Base-by-base conservation (phyloP, 345 rosid genomes). In the Rubroshorea leprosula region DNA sequence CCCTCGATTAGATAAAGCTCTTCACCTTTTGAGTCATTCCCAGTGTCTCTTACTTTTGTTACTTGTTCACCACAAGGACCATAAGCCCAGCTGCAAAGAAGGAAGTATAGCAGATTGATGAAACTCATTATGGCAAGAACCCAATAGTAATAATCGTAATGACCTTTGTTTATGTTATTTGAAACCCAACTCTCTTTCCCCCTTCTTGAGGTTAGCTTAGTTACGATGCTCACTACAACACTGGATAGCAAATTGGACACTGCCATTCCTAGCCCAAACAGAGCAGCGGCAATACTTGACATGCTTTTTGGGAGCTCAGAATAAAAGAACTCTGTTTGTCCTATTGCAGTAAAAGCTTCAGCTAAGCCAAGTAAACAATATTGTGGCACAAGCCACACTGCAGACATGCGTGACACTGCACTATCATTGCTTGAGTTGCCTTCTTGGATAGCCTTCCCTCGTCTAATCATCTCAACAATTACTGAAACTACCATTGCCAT, bases 241-340 rank as follows among this genome's bases (percentile, higher is more conserved):
- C 85, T 85, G 0, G 90, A 84, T 41, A 87, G 52, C 68, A 84
- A 60, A 77, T 72, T 81, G 8, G 90, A 88, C 47, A 77, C 81
- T 0, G 85, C 95, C 76, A 74, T 60, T 50, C 87, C 95, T 16
- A 87, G 65, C 51, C 86, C 82, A 16, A 74, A 80, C 23, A 90
- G 60, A 46, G 79, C 67, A 13, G 88, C 68, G 0, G 95, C 95
- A 5, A 90, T 75, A 48, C 85, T 84, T 7, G 95, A 81, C 92
- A 90, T 86, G 49, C 75, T 74, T 64, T 81, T 83, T 1, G 97
- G 97, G 65, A 90, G 70, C 78, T 90, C 93, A 0, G 80, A 68
- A 57, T 90, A 84, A 70, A 68, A 90, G 64, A 90, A 87, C 65
- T 87, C 95, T 0, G 85, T 85, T 55, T 83, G 95, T n/a, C 81